phyloP scores from a whole-genome alignment of 768 basidiomycete genomes.

The Naematelia aurantialba region DNA sequence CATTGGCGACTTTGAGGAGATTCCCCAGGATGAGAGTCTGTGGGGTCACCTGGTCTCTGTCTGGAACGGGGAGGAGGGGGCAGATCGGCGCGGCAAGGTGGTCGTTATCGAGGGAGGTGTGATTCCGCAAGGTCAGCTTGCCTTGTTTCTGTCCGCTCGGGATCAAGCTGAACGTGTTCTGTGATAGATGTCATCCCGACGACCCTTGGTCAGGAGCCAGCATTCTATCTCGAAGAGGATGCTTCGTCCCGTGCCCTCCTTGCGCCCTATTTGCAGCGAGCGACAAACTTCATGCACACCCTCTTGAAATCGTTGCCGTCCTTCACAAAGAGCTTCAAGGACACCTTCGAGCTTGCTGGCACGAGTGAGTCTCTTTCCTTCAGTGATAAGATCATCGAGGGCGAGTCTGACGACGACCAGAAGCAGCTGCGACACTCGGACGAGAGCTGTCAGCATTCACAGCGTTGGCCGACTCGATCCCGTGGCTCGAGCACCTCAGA shows the following conservation, averaged over 20 bases:
- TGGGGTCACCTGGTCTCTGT: conserved; percentile 40
- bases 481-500: conserved; percentile 29
- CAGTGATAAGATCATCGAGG: no score
- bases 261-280: conserved; percentile 40
- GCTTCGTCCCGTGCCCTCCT: conserved; percentile 28
- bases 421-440: conserved; percentile 37
- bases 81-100: conserved; percentile 24
- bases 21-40: conserved; percentile 39
- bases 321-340: conserved; percentile 37
- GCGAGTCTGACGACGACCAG: conserved; percentile 16
- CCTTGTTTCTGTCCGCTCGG: not conserved
- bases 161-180: conserved; percentile 3
- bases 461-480: conserved; percentile 40
- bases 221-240: conserved; percentile 43
- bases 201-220: conserved; percentile 26
- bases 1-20: conserved; percentile 42
- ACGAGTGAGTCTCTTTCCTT: conserved; percentile 31
- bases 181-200: conserved; percentile 40
- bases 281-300: conserved; percentile 28
- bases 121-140: conserved; percentile 30
- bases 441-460: conserved; percentile 42
- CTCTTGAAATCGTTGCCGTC: conserved; percentile 34
- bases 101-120: conserved; percentile 46
- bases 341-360: conserved; percentile 41
- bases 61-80: conserved; percentile 20